Conservation (phyloP, 352 stramenopile genomes). For the Globisporangium apiculatum region DNA sequence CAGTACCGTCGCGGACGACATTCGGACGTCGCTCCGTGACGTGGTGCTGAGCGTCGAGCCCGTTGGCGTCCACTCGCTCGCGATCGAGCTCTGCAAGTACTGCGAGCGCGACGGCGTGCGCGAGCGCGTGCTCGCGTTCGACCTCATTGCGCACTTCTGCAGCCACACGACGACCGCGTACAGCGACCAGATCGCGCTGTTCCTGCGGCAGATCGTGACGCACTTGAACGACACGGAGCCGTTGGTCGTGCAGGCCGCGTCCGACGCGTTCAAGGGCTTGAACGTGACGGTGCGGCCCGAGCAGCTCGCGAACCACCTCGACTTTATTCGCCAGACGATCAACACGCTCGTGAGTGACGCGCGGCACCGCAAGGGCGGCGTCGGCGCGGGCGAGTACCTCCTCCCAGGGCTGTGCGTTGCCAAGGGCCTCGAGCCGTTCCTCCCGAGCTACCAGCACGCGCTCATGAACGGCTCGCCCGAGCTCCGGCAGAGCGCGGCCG, state of each 20-base stretch:
- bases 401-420: slow-evolving; percentile 73
- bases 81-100: slow-evolving; percentile 93
- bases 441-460: slow-evolving; percentile 97
- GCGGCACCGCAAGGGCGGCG: slow-evolving; percentile 90
- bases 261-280: slow-evolving; percentile 87
- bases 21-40: slow-evolving; percentile 65
- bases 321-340: slow-evolving; percentile 97
- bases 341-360: slow-evolving; percentile 95
- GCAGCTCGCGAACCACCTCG: slow-evolving; percentile 91
- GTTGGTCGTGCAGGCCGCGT: slow-evolving; percentile 86
- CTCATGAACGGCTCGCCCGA: slow-evolving; percentile 94
- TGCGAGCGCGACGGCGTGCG: slow-evolving; percentile 86
- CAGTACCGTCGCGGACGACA: slow-evolving; percentile 45
- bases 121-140: slow-evolving; percentile 88
- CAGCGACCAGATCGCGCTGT: slow-evolving; percentile 91
- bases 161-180: slow-evolving; percentile 85
- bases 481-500: slow-evolving; percentile 87
- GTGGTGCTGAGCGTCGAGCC: slow-evolving; percentile 84
- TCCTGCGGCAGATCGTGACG: slow-evolving; percentile 94
- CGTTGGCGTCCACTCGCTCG: slow-evolving; percentile 91
- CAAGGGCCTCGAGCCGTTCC: slow-evolving; percentile 93
- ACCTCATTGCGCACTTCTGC: slow-evolving; percentile 88
- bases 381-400: slow-evolving; percentile 70
- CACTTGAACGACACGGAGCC: slow-evolving; percentile 93
- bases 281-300: slow-evolving; percentile 91